phyloP scores from a whole-genome alignment of 345 rosid species.

The Xanthoceras sorbifolium region DNA sequence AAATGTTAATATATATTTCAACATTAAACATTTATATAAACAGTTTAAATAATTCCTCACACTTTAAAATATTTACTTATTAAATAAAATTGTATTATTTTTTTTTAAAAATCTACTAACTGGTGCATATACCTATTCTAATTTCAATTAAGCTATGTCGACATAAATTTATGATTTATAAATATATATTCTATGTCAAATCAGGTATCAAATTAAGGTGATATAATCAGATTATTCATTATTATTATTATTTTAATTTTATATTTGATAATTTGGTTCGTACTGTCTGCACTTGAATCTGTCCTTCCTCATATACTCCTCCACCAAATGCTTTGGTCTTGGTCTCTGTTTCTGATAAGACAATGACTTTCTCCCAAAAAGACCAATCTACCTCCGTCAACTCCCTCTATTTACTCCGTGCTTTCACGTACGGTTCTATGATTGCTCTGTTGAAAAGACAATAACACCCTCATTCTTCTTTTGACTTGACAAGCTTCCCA shows the following conservation, averaged over 20 bases:
- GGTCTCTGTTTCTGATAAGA: background rate
- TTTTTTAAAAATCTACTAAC: too few relatives aligned
- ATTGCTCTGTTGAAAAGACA: slow-evolving; percentile 7
- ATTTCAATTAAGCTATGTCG: too few relatives aligned
- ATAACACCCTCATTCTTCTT: background rate
- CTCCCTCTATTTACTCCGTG: slow-evolving; percentile 26
- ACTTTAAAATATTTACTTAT: too few relatives aligned
- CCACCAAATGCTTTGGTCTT: slow-evolving; percentile 31
- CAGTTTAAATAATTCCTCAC: too few relatives aligned
- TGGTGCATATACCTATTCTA: too few relatives aligned
- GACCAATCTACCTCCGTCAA: slow-evolving; percentile 27
- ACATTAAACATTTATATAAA: too few relatives aligned
- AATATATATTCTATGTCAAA: too few relatives aligned
- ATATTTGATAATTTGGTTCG: slow-evolving; percentile 25
- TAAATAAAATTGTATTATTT: too few relatives aligned
- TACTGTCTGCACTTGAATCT: slow-evolving; percentile 43
- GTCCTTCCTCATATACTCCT: slow-evolving; percentile 52
- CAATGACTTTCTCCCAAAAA: background rate
- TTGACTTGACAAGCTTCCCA: background rate
- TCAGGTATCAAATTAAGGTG: too few relatives aligned
- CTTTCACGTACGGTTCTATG: slow-evolving; percentile 34
- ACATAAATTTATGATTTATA: too few relatives aligned
- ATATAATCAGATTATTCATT: too few relatives aligned
- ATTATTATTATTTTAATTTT: background rate
- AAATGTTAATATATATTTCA: too few relatives aligned